These are phyloP conservation scores for Flueggea neowawraea DNA, from an alignment of 441 rosid species.

Conservation along the genomic window DNA sequence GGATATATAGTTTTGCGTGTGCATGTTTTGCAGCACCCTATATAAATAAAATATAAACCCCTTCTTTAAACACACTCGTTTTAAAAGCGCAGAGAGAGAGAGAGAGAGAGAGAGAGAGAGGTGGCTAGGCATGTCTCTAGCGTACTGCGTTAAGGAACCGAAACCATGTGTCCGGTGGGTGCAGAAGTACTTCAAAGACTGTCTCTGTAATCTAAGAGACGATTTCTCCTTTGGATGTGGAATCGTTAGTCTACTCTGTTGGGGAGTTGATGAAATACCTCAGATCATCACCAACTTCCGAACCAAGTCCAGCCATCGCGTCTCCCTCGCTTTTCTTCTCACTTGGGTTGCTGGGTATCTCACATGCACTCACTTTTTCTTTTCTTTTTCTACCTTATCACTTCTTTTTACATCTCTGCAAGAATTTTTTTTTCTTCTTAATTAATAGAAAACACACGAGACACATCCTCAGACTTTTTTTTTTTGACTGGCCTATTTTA, in stretches of 20 bases:
- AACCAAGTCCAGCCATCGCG: conserved; percentile 93
- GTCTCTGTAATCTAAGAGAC: conserved; percentile 72
- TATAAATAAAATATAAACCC: no score
- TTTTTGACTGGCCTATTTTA: no score
- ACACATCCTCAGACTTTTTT: not conserved
- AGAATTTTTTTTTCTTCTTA: not conserved
- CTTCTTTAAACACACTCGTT: not conserved
- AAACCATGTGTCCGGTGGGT: conserved; percentile 73
- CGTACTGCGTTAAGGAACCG: conserved; percentile 53
- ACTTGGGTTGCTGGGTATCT: conserved; percentile 89
- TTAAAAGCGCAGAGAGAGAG: conserved; percentile 10
- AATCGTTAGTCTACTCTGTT: conserved; percentile 54
- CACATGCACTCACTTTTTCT: not conserved
- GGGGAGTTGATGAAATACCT: conserved; percentile 95
- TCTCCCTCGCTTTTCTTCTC: conserved; percentile 79
- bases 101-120: conserved; percentile 2
- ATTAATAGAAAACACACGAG: not conserved
- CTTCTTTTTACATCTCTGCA: not conserved
- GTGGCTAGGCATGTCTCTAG: conserved; percentile 27
- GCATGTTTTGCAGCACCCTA: no score
- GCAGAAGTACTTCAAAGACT: conserved; percentile 67
- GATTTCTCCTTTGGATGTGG: conserved; percentile 74
- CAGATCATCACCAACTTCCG: conserved; percentile 91
- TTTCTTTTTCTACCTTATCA: not conserved
- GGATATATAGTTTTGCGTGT: no score